A percentile compares a stretch with the other conserved stretches of the same genome.
phyloP scores from a whole-genome alignment of 2,329 filamentous ascomycete genomes.

The Aspergillus fructus region DNA sequence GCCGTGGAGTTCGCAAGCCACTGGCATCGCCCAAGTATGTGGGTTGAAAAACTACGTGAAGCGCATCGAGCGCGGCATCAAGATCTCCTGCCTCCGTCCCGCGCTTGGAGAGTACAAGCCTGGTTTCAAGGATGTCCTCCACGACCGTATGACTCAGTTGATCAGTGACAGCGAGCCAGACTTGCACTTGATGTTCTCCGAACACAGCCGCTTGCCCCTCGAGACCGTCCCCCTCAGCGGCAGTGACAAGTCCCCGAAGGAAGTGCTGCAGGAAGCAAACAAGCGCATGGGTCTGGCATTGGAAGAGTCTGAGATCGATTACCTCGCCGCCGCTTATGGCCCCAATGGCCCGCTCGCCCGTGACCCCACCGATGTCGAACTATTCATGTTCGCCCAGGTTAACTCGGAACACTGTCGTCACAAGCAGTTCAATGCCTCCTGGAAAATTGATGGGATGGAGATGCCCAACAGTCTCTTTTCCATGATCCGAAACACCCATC shows the following conservation, averaged over 20 bases:
- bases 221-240: conserved; percentile 74
- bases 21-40: conserved; percentile 89
- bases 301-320: conserved; percentile 86
- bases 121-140: conserved; percentile 65
- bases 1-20: conserved; percentile 96
- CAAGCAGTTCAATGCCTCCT: conserved; percentile 95
- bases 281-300: conserved; percentile 79
- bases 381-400: conserved; percentile 99
- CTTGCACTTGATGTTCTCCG: conserved; percentile 74
- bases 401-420: conserved; percentile 91
- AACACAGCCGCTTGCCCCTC: conserved; percentile 63
- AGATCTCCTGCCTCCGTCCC: conserved; percentile 63
- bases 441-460: conserved; percentile 84
- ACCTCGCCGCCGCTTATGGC: conserved; percentile 82
- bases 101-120: conserved; percentile 57
- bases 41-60: conserved; percentile 69
- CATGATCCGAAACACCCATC: conserved; percentile 96
- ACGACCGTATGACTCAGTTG: conserved; percentile 95
- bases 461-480: conserved; percentile 82
- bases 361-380: conserved; percentile 82
- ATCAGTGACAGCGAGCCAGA: conserved; percentile 68
- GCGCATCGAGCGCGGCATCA: conserved; percentile 83
- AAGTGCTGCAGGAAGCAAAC: conserved; percentile 79
- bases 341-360: conserved; percentile 58
- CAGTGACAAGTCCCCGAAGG: conserved; percentile 63